A percentile compares a stretch with the other conserved stretches of the same genome.
These are phyloP conservation scores for Phytopythium montanum DNA, from an alignment of 352 stramenopile species.

Conservation along the genomic window DNA sequence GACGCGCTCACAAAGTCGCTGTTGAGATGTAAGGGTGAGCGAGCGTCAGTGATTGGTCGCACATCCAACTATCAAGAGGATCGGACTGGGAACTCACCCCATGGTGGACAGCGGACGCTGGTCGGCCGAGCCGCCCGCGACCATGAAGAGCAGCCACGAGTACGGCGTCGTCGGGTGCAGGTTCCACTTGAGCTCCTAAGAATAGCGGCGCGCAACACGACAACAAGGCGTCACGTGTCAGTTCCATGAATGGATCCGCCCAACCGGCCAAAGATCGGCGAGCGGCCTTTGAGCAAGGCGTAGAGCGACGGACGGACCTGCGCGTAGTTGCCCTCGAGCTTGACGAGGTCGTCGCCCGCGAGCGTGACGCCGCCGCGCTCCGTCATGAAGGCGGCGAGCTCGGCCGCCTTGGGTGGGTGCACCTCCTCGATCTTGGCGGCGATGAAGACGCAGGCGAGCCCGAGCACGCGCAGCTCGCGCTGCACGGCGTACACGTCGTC, in stretches of 20 bases:
- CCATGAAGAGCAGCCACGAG: conserved; percentile 75
- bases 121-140: conserved; percentile 60
- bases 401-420: conserved; percentile 65
- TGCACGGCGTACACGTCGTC: conserved; percentile 52
- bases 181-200: conserved; percentile 80
- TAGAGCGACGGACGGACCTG: conserved; percentile 29
- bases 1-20: conserved; percentile 66
- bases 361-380: conserved; percentile 40
- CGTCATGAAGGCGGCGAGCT: conserved; percentile 59
- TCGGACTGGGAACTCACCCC: conserved; percentile 21
- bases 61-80: neutral
- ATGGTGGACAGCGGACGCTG: conserved; percentile 63
- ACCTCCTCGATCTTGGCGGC: conserved; percentile 86
- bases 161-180: conserved; percentile 71
- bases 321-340: conserved; percentile 57
- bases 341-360: conserved; percentile 49
- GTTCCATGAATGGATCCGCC: too few relatives aligned
- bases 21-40: neutral
- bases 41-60: neutral
- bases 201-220: conserved; percentile 7
- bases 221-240: neutral
- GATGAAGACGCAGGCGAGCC: conserved; percentile 71
- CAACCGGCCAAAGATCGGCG: neutral
- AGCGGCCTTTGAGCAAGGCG: neutral
- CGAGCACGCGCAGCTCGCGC: conserved; percentile 55